These are phyloP conservation scores for Phyllosticta ampelicida DNA, from an alignment of 2,329 filamentous ascomycete genomes.

Conservation along the genomic window DNA sequence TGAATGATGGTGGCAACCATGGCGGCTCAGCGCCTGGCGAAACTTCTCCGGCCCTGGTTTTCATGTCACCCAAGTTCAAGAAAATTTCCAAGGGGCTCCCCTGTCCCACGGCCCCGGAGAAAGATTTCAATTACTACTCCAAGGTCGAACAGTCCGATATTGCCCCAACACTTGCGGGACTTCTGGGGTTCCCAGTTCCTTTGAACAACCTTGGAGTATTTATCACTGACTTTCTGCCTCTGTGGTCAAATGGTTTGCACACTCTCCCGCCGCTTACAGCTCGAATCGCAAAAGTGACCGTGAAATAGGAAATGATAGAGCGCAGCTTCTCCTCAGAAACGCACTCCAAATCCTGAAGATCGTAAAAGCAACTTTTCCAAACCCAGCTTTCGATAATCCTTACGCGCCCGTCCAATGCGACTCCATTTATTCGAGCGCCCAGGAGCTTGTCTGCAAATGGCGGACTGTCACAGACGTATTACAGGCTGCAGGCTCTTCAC, in stretches of 20 bases:
- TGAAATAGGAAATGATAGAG: constrained; percentile 40
- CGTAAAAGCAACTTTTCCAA: constrained; percentile 60
- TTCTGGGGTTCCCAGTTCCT: constrained; percentile 80
- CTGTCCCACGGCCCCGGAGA: constrained; percentile 48
- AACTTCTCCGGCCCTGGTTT: constrained; percentile 84
- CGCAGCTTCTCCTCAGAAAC: constrained; percentile 65
- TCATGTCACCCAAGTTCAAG: constrained; percentile 75
- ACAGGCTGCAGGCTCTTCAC: background rate
- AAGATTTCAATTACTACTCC: constrained; percentile 74
- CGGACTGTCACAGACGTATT: constrained; percentile 21
- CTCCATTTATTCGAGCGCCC: constrained; percentile 16
- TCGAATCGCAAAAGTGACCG: background rate
- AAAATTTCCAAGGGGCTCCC: constrained; percentile 34
- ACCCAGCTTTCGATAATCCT: constrained; percentile 37
- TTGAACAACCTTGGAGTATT: constrained; percentile 85
- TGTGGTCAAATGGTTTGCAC: constrained; percentile 57
- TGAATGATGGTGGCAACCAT: constrained; percentile 98
- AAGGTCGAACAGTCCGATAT: constrained; percentile 91
- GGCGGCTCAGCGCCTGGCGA: constrained; percentile 89
- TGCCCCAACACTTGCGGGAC: constrained; percentile 73
- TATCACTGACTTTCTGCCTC: constrained; percentile 63
- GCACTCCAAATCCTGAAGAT: constrained; percentile 70
- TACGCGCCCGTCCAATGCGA: constrained; percentile 13
- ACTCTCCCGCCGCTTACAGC: background rate
- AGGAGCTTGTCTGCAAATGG: constrained; percentile 59